phyloP scores from a whole-genome alignment of 1,139 yeast species.

The Kurtzmaniella quercitrusa region DNA sequence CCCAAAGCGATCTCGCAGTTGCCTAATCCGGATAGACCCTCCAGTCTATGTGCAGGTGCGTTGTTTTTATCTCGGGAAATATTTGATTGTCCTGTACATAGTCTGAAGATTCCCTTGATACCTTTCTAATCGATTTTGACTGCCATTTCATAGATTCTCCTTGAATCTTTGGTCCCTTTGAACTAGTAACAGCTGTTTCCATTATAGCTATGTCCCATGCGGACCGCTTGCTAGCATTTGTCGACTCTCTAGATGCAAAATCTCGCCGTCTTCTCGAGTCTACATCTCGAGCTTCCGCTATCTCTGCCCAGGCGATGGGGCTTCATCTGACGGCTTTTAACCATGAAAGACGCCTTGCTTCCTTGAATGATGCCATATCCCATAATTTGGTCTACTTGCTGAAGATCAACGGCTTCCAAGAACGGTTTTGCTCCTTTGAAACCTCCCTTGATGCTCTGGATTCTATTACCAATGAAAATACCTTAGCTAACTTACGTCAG shows the following conservation, averaged over 20 bases:
- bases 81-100: background rate
- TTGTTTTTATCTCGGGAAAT: background rate
- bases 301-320: background rate
- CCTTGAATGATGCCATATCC: conserved; percentile 20
- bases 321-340: conserved; percentile 14
- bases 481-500: conserved; percentile 43
- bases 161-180: no score
- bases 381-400: conserved; percentile 20
- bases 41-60: background rate
- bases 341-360: conserved; percentile 30
- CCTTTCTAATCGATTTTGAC: background rate
- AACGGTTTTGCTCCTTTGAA: conserved; percentile 32
- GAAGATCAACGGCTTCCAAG: conserved; percentile 28
- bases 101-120: background rate
- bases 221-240: conserved; percentile 12
- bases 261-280: conserved; percentile 18
- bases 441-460: conserved; percentile 30
- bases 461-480: conserved; percentile 37
- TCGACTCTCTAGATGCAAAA: conserved; percentile 26
- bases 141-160: no score
- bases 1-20: background rate
- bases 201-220: background rate
- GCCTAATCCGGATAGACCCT: background rate
- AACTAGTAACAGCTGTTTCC: background rate
- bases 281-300: conserved; percentile 1